Percentiles rank a stretch among this genome's conserved stretches.
These are phyloP conservation scores for Oropetium thomaeum DNA, from an alignment of 176 grass and related monocot genomes.

Conservation along the genomic window DNA sequence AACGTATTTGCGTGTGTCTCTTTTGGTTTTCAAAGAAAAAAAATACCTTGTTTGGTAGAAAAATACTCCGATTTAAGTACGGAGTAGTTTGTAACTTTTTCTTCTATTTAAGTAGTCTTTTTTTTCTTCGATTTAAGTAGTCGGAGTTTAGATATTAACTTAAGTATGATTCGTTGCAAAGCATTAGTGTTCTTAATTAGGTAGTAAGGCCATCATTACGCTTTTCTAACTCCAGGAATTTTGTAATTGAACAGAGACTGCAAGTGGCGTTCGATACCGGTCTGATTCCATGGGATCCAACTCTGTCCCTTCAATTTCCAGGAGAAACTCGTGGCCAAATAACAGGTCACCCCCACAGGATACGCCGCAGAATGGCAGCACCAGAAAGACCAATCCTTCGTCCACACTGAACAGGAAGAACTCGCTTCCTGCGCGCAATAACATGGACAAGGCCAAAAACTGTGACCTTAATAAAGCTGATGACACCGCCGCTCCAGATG, in stretches of 20 bases:
- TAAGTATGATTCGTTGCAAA: constrained; percentile 10
- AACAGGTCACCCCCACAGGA: constrained; percentile 45
- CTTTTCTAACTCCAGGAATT: constrained; percentile 34
- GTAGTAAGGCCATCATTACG: neutral
- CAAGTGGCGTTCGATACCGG: constrained; percentile 42
- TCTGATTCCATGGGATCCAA: constrained; percentile 42
- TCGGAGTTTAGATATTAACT: neutral
- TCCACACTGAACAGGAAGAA: constrained; percentile 49
- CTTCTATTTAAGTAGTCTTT: too few species aligned
- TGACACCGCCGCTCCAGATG: constrained; percentile 24
- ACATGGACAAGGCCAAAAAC: constrained; percentile 16
- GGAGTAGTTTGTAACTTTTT: too few species aligned
- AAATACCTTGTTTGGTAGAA: neutral
- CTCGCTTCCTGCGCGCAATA: constrained; percentile 20
- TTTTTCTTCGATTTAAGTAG: neutral
- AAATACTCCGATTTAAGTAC: too few species aligned
- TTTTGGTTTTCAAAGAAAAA: neutral
- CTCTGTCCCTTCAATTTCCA: constrained; percentile 43
- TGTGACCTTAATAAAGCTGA: constrained; percentile 51
- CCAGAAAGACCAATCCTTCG: constrained; percentile 27
- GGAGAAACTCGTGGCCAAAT: constrained; percentile 38
- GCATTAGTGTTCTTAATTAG: neutral
- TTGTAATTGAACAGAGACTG: constrained; percentile 49
- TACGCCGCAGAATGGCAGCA: constrained; percentile 20
- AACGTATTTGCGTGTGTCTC: too few species aligned